phyloP scores from a whole-genome alignment of 192 early-diverging fungal genomes.

The Coemansia sp. region DNA sequence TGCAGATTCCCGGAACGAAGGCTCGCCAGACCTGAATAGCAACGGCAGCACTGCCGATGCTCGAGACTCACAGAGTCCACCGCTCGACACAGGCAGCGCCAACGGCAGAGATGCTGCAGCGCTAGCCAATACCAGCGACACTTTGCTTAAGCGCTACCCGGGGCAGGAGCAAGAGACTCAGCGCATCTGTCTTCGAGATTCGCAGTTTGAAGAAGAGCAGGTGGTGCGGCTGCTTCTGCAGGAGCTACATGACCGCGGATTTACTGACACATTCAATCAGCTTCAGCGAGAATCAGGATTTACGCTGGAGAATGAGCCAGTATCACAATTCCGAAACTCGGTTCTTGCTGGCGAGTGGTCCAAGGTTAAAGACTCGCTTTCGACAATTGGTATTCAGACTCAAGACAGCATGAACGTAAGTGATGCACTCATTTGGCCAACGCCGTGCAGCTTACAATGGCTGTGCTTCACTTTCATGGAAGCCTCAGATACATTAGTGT shows the following conservation, averaged over 20 bases:
- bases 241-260: slow-evolving; percentile 78
- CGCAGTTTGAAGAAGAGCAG: slow-evolving; percentile 61
- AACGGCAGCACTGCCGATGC: not conserved
- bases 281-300: slow-evolving; percentile 82
- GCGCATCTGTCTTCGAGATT: slow-evolving; percentile 46
- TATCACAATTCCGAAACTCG: slow-evolving; percentile 67
- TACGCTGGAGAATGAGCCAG: slow-evolving; percentile 69
- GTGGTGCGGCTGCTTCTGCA: slow-evolving; percentile 88
- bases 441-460: not conserved
- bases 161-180: slow-evolving; percentile 31
- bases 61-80: not conserved
- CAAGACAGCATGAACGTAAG: slow-evolving; percentile 24
- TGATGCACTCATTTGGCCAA: not conserved
- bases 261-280: slow-evolving; percentile 64
- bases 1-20: not conserved
- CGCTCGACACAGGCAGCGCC: not conserved
- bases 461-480: not conserved
- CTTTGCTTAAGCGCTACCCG: slow-evolving; percentile 31
- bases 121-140: slow-evolving; percentile 13
- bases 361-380: slow-evolving; percentile 61
- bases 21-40: slow-evolving; percentile 6
- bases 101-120: slow-evolving; percentile 9
- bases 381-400: slow-evolving; percentile 35
- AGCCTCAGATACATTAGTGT: not conserved
- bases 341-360: slow-evolving; percentile 81